phyloP scores from a whole-genome alignment of 345 rosid genomes.

The Microthlaspi erraticum region DNA sequence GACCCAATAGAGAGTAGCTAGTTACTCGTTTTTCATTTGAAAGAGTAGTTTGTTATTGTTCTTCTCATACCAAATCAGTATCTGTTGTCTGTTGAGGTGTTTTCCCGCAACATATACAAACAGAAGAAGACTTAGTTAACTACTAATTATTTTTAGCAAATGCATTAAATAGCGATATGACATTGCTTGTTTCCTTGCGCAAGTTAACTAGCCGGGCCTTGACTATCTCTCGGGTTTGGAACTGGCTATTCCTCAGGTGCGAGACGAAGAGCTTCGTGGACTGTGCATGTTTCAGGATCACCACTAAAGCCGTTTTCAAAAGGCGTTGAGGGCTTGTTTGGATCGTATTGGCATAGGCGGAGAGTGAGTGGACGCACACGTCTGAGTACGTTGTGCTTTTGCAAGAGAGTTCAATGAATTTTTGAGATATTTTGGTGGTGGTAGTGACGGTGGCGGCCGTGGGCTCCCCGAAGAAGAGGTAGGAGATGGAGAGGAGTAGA shows the following conservation, averaged over 20 bases:
- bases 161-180: conserved; percentile 57
- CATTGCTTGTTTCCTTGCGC: conserved; percentile 75
- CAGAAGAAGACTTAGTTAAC: background rate
- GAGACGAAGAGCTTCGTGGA: conserved; percentile 54
- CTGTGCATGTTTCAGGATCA: conserved; percentile 59
- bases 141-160: conserved; percentile 45
- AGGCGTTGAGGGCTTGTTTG: conserved; percentile 58
- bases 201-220: conserved; percentile 52
- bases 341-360: conserved; percentile 57
- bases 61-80: background rate
- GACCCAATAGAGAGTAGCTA: too few species aligned
- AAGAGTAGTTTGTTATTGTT: background rate
- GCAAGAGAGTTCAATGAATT: conserved; percentile 12
- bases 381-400: background rate
- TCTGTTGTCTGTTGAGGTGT: background rate
- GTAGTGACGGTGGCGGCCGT: background rate
- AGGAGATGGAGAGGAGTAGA: background rate
- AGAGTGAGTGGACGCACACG: conserved; percentile 63
- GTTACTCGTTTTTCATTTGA: background rate
- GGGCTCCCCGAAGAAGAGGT: background rate
- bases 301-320: conserved; percentile 63
- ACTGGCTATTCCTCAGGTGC: conserved; percentile 56
- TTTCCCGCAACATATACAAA: background rate
- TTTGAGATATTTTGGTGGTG: background rate
- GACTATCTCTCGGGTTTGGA: conserved; percentile 54